Base-by-base conservation (phyloP, 345 rosid species). In the Eucalyptus pauciflora region DNA sequence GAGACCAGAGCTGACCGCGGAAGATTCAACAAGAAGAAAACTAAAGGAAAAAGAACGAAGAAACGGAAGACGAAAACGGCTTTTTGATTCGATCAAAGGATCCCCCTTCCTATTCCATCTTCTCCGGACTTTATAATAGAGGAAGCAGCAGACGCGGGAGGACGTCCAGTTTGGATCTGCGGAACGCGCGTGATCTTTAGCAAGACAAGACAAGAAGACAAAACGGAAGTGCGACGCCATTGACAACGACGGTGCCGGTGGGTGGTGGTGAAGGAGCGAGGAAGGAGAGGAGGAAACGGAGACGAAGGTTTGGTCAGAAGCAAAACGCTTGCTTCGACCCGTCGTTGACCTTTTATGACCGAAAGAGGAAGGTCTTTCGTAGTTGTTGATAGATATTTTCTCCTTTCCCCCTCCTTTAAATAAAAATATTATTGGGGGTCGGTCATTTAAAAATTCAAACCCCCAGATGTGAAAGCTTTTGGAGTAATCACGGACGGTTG, bases 211-310 rank as follows among this genome's bases (percentile, higher is more conserved):
- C 37, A 37, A 37, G 37, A 37, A 33, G 33, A 33, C 33, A 33
- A 33, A 33, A 33, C 7, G 43, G 7, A 33, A 4, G 7, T 0
- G 2, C 4, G 7, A 33, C 24, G 13, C 45, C 45, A 2, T 9
- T 5, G 13, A 33, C 24, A 24, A 31, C 3, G 24, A 33, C 2
- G 7, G 1, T 2, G 60, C 62, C 24, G 7, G 4, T 6, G 13
- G 54, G 2, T 51, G 54, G 52, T 3, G 18, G 4, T 3, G 79
- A 2, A 33, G 45, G 25, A 71, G 46, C 2, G 46, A 33, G 13
- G 81, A 33, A 37, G 45, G 13, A 14, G 2, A 13, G 4, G 13
- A 69, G 25, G 45, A 71, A 71, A 71, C 10, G 2, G 25, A 18
- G 10, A 6, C 1, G 25, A 22, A 54, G 10, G 58, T 52, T 54